Evolutionary conservation across 2,329 filamentous ascomycete species (phyloP).

Genomic region (Fusarium kyushuense): DNA sequence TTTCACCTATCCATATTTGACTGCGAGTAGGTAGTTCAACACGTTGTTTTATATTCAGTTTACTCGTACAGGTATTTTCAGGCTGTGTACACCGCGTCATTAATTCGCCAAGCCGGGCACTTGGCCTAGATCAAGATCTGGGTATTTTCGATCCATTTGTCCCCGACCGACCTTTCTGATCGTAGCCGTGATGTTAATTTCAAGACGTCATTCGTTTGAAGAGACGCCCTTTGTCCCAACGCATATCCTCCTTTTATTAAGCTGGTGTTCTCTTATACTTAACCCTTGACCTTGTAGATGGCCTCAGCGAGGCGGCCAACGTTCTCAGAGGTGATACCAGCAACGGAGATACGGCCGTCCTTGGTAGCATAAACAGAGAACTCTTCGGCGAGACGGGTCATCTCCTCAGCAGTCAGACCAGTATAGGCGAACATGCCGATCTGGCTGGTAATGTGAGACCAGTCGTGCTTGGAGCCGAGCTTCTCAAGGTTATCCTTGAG

Average conservation of each 20-base stretch:
- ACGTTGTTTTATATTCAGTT: slow-evolving; percentile 31
- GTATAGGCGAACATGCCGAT: slow-evolving; percentile 99
- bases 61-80: slow-evolving; percentile 44
- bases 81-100: slow-evolving; percentile 40
- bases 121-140: slow-evolving; percentile 38
- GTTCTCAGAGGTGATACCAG: slow-evolving; percentile 83
- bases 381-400: slow-evolving; percentile 91
- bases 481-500: slow-evolving; percentile 96
- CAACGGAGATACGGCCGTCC: slow-evolving; percentile 87
- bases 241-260: slow-evolving; percentile 2
- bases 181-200: slow-evolving; percentile 32
- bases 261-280: slow-evolving; percentile 40
- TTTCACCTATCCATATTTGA: slow-evolving; percentile 7
- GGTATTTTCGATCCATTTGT: slow-evolving; percentile 44
- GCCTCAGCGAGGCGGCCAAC: slow-evolving; percentile 84
- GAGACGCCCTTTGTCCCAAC: neutral
- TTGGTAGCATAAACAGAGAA: slow-evolving; percentile 98
- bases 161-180: slow-evolving; percentile 26
- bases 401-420: slow-evolving; percentile 88
- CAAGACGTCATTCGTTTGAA: slow-evolving; percentile 10
- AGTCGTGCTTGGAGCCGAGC: slow-evolving; percentile 95
- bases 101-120: slow-evolving; percentile 22
- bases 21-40: slow-evolving; percentile 1
- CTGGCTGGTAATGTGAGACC: slow-evolving; percentile 98
- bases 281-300: slow-evolving; percentile 86